Base-by-base conservation (phyloP, 345 rosid species). In the Moricandia arvensis region DNA sequence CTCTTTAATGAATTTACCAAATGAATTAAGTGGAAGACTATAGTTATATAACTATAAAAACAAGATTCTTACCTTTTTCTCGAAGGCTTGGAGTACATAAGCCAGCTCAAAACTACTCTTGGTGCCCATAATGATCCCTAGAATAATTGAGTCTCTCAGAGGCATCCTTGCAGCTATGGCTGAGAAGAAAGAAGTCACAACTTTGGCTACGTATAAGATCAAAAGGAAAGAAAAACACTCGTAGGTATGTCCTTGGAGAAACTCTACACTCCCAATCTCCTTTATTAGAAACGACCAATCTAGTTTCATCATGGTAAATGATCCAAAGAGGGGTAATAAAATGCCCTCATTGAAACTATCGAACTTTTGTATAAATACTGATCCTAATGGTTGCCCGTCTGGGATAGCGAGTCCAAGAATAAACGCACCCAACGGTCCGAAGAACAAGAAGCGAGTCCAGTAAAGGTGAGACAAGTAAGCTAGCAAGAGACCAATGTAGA, bases 371-470 rank as follows among this genome's bases (percentile, higher is more conserved):
- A 72, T 71, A 53, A 87, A 53, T 0, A 77, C 26, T 7, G 88
- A 82, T 33, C 86, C 88, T 29, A 87, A 9, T 0, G 88, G 87
- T 0, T 87, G 84, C 0, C 87, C 89, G 3, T 76, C 55, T 0
- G 89, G 87, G 4, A 84, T 68, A 37, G 83, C 75, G 51, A 87
- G 75, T 7, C 90, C 88, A 3, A 82, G 5, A 45, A 82, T 2
- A 15, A 81, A 71, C 1, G 87, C 77, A 0, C 84, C 82, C 0
- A 82, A 0, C 3, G 53, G 58, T 33, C 60, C 38, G 26, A 71
- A 55, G 11, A 35, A 11, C 66, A 35, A 41, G 9, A 47, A 71
- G 24, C 3, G 61, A 5, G 0, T 55, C 54, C 41, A 61, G 4
- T 18, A 26, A 49, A 18, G 58, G 15, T 9, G 66, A 15, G 73